Evolutionary conservation across 371 early-diverging fungal genomes (phyloP).

Genomic region (Lichtheimia ramosa): DNA sequence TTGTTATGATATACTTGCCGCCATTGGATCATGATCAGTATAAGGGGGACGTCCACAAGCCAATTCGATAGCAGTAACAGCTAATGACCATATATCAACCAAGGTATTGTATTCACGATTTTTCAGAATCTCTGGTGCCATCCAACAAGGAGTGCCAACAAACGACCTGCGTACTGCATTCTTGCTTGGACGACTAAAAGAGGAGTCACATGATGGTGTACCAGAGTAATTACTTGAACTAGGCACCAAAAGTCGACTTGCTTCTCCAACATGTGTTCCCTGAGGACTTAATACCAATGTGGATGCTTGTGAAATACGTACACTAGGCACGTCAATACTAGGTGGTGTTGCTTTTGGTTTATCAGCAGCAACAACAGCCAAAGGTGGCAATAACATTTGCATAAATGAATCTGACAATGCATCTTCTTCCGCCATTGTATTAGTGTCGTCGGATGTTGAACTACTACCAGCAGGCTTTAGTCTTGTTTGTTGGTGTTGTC

Average conservation of each 20-base stretch:
- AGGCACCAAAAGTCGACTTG: too few species aligned
- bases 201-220: background rate
- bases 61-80: conserved; percentile 94
- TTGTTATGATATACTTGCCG: conserved; percentile 30
- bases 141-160: conserved; percentile 90
- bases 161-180: conserved; percentile 42
- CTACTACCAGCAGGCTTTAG: too few species aligned
- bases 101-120: conserved; percentile 73
- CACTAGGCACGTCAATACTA: conserved; percentile 41
- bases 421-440: too few species aligned
- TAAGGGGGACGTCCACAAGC: conserved; percentile 93
- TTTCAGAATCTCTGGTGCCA: conserved; percentile 89
- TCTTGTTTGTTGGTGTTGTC: too few species aligned
- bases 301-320: conserved; percentile 3
- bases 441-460: too few species aligned
- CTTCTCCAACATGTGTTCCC: too few species aligned
- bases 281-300: background rate
- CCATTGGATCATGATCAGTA: conserved; percentile 85
- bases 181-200: conserved; percentile 14
- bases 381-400: conserved; percentile 19
- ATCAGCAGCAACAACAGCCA: conserved; percentile 77
- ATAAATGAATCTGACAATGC: background rate
- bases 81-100: conserved; percentile 90
- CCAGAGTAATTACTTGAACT: too few species aligned
- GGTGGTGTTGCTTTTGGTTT: too few species aligned